Conservation (phyloP, 805 yeast genomes). For the Candida tallmaniae region DNA sequence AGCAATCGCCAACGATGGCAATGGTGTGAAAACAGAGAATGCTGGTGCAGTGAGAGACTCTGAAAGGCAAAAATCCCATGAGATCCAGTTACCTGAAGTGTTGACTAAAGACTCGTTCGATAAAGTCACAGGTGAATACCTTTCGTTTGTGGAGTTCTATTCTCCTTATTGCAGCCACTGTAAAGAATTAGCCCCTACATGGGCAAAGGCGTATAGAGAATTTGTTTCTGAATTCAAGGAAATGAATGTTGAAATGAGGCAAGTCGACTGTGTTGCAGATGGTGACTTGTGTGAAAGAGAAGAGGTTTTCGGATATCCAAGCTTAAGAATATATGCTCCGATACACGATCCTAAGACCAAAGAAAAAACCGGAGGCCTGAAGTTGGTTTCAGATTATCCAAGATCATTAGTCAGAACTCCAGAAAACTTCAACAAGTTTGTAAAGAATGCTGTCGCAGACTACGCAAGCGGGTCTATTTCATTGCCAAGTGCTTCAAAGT, state of each 20-base stretch:
- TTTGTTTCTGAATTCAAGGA: constrained; percentile 42
- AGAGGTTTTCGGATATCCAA: constrained; percentile 63
- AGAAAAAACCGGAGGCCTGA: constrained; percentile 23
- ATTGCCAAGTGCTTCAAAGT: constrained; percentile 38
- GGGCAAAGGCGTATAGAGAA: constrained; percentile 62
- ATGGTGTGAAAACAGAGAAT: too few species aligned
- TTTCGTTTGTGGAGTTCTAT: constrained; percentile 79
- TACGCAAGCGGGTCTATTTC: constrained; percentile 31
- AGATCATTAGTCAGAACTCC: constrained; percentile 39
- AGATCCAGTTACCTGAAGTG: constrained; percentile 41
- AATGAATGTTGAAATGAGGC: constrained; percentile 53
- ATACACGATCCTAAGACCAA: constrained; percentile 28
- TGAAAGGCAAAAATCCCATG: background rate
- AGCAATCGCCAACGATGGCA: too few species aligned
- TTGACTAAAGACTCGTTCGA: constrained; percentile 51
- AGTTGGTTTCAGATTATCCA: constrained; percentile 43
- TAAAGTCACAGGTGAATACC: constrained; percentile 42
- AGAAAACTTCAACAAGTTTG: constrained; percentile 48
- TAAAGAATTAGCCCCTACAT: constrained; percentile 68
- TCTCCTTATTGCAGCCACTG: constrained; percentile 92
- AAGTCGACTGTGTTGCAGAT: constrained; percentile 79
- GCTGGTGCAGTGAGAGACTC: background rate
- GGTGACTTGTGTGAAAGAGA: constrained; percentile 82
- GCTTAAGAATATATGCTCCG: constrained; percentile 65
- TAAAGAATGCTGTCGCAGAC: constrained; percentile 50